Evolutionary conservation across 306 rosid genomes (phyloP).

Genomic region (Elaeagnus macrophylla): DNA sequence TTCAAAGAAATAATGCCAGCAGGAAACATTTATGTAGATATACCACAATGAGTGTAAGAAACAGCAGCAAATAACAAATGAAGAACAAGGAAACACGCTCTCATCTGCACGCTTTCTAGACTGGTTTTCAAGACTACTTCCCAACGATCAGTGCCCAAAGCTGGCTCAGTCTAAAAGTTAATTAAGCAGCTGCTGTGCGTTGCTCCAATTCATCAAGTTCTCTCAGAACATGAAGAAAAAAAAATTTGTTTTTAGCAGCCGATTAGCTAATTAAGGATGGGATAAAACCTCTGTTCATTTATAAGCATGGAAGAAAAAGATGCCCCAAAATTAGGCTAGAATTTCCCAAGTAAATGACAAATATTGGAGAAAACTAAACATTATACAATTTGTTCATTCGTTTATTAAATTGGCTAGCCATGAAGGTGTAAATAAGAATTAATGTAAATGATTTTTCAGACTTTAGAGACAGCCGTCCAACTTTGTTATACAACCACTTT

Average conservation of each 20-base stretch:
- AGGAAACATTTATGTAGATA: constrained; percentile 7
- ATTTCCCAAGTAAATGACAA: constrained; percentile 27
- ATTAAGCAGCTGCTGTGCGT: not conserved
- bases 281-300: not conserved
- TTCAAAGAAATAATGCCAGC: too few species aligned
- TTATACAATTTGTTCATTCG: too few species aligned
- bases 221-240: constrained; percentile 18
- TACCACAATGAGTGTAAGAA: constrained; percentile 61
- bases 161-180: not conserved
- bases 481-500: constrained; percentile 42
- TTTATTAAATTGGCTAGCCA: too few species aligned
- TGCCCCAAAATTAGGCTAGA: not conserved
- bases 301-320: constrained; percentile 13
- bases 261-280: not conserved
- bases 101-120: constrained; percentile 14
- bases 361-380: too few species aligned
- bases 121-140: constrained; percentile 34
- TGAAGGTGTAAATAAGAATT: too few species aligned
- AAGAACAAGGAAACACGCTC: constrained; percentile 29
- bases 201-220: constrained; percentile 1
- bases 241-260: constrained; percentile 26
- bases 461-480: constrained; percentile 22
- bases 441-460: too few species aligned
- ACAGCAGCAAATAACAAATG: constrained; percentile 31
- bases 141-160: not conserved